Base-by-base conservation (phyloP, 192 early-diverging fungal species). In the Rhizoclosmatium sp. region DNA sequence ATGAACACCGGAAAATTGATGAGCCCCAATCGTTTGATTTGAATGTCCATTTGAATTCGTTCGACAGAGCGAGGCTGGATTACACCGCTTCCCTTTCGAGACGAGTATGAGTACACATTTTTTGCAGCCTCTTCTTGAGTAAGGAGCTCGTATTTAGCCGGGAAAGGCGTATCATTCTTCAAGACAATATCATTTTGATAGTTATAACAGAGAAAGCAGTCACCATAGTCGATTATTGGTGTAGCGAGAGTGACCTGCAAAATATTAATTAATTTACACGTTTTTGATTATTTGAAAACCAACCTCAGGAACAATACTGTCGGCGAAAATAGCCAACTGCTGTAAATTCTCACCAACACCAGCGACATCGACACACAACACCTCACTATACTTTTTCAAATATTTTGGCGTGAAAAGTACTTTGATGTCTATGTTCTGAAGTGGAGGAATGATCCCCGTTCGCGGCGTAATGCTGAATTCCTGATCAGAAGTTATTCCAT, bases 301-400 rank as follows among this genome's bases (percentile, higher is more conserved):
- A 47, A 89, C 88, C 78, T 90, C 83, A 2, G 90, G 88, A 4
- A 91, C 89, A 7, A 88, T 59, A 67, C 86, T 88, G 42, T 87
- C 80, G 1, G 87, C 88, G 46, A 68, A 49, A 42, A 90, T 51
- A 41, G 83, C 73, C 7, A 91, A 56, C 49, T 76, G 58, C 9
- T 76, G 44, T 3, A 89, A 47, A 78, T 86, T 85, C 12, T 81
- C 78, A 7, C 86, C 86, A 39, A 89, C 84, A 16, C 46, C 41
- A 21, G 81, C 82, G 23, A 91, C 80, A 69, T 89, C 85, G 1
- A 91, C 87, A 12, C 56, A 75, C 23, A 91, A 54, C 14, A 14
- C 56, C 4, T 76, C 59, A 12, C 71, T 45, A 76, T 86, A 89
- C 19, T 58, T 75, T 79, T 80, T 73, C 2, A 89, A 48, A 14